These are phyloP conservation scores for sorghum (Sorghum bicolor) DNA, from an alignment of 176 grass and related monocot genomes.

Conservation along the genomic window DNA sequence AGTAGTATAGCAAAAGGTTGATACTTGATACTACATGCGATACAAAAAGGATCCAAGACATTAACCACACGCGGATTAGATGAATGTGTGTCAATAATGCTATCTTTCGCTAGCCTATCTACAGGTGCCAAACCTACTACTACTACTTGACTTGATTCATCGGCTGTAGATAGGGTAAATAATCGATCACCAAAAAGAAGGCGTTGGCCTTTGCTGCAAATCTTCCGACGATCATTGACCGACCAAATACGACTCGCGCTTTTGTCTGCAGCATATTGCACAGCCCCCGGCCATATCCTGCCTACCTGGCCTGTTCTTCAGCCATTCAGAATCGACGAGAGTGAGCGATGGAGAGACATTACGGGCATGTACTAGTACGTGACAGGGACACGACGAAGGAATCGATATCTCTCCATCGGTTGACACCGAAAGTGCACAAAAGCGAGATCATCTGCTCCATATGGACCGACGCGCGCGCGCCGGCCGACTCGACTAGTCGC, in stretches of 20 bases:
- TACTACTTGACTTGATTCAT: not conserved
- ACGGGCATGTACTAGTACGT: not conserved
- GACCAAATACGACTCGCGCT: not conserved
- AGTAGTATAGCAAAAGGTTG: not conserved
- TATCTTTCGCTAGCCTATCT: not conserved
- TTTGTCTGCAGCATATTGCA: slow-evolving; percentile 8
- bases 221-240: not conserved
- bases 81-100: not conserved
- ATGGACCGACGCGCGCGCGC: not conserved
- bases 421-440: slow-evolving; percentile 54
- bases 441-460: slow-evolving; percentile 28
- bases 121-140: slow-evolving; percentile 6
- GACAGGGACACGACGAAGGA: slow-evolving; percentile 40
- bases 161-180: not conserved
- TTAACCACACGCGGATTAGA: not conserved
- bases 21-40: not conserved
- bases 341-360: not conserved
- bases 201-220: not conserved
- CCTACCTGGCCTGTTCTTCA: not conserved
- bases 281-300: slow-evolving; percentile 32
- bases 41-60: not conserved
- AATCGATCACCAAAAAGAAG: not conserved
- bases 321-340: not conserved
- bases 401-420: slow-evolving; percentile 30
- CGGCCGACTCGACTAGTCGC: not conserved